A percentile compares a stretch with the other conserved stretches of the same genome.
phyloP scores from a whole-genome alignment of 2,329 filamentous ascomycete species.

The Diaporthe helianthi region DNA sequence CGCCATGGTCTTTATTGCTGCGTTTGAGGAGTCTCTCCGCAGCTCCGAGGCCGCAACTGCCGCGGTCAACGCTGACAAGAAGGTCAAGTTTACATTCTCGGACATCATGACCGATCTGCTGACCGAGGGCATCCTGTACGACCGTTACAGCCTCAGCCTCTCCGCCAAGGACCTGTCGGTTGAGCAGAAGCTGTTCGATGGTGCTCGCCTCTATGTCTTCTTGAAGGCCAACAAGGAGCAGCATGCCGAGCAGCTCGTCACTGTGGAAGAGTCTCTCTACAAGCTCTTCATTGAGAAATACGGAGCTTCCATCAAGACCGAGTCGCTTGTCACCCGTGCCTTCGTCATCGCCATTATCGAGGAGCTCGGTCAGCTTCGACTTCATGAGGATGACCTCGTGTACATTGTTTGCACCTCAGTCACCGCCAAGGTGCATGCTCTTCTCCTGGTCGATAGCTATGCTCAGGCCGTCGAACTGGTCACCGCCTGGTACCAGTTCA shows the following conservation, averaged over 20 bases:
- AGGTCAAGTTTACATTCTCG: constrained; percentile 34
- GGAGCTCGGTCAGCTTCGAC: constrained; percentile 32
- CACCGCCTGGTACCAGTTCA: constrained; percentile 35
- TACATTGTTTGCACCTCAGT: constrained; percentile 33
- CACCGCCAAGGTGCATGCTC: constrained; percentile 31
- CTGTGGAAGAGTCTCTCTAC: constrained; percentile 34
- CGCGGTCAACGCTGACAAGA: constrained; percentile 28
- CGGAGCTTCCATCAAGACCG: constrained; percentile 33
- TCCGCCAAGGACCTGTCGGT: constrained; percentile 33
- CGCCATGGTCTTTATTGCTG: constrained; percentile 35
- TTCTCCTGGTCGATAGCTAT: constrained; percentile 30
- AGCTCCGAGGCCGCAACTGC: constrained; percentile 27
- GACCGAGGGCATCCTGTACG: constrained; percentile 34
- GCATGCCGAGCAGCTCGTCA: constrained; percentile 33
- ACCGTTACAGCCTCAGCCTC: constrained; percentile 34
- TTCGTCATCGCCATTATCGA: constrained; percentile 35
- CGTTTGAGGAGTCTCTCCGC: constrained; percentile 35
- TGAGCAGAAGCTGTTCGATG: constrained; percentile 35
- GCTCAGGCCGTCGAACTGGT: constrained; percentile 32
- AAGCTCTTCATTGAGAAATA: constrained; percentile 35
- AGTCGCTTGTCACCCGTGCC: constrained; percentile 30
- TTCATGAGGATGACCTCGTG: constrained; percentile 34
- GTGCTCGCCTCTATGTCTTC: constrained; percentile 35
- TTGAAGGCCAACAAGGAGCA: constrained; percentile 34
- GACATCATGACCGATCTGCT: constrained; percentile 35